A percentile compares a stretch with the other conserved stretches of the same genome.
Conservation (phyloP, 2,329 filamentous ascomycete species). For the Camillea tinctor region DNA sequence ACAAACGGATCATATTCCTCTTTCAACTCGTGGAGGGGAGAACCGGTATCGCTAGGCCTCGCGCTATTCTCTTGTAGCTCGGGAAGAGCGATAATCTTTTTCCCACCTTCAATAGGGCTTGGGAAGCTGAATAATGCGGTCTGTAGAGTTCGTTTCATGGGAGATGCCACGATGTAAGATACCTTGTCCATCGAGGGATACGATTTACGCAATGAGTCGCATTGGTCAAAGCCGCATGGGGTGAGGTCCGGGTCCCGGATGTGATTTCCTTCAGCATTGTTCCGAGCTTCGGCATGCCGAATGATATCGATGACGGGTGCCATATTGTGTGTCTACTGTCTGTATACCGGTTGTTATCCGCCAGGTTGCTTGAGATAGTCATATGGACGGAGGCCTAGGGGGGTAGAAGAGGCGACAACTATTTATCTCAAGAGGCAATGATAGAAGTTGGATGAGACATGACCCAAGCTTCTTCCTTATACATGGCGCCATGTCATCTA, state of each 20-base stretch:
- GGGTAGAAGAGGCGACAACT: too few relatives aligned
- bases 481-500: background rate
- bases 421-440: too few relatives aligned
- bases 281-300: constrained; percentile 71
- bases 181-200: constrained; percentile 64
- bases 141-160: constrained; percentile 73
- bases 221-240: constrained; percentile 68
- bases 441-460: background rate
- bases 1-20: constrained; percentile 58
- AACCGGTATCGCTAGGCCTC: constrained; percentile 71
- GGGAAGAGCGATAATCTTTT: constrained; percentile 61
- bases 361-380: background rate
- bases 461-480: background rate
- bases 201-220: constrained; percentile 52
- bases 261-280: constrained; percentile 71
- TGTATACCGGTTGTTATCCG: background rate
- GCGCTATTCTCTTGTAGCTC: constrained; percentile 73
- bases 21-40: constrained; percentile 48
- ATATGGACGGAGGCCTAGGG: too few relatives aligned
- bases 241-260: constrained; percentile 75
- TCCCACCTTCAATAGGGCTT: constrained; percentile 41
- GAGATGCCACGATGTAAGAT: constrained; percentile 70
- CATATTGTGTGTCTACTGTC: constrained; percentile 30
- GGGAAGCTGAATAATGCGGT: constrained; percentile 70
- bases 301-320: constrained; percentile 58